Evolutionary conservation across 2,329 filamentous ascomycete species (phyloP).

Genomic region (Harringtonia aguacate): DNA sequence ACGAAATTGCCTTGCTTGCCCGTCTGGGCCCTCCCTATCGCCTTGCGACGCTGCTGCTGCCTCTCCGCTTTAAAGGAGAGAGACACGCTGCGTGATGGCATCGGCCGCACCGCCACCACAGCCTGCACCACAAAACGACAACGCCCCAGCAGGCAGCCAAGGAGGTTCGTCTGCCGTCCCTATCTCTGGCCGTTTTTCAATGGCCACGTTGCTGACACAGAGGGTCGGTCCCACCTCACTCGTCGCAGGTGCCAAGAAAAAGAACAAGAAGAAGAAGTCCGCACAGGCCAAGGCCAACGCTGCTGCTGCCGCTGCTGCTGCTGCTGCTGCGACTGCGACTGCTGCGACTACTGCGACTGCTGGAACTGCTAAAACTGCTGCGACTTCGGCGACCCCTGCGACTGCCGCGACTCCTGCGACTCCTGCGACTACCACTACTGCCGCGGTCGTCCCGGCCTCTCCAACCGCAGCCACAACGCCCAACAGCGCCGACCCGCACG

Average conservation of each 20-base stretch:
- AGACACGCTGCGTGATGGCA: constrained; percentile 8
- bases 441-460: too few species aligned
- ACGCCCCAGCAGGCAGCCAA: constrained; percentile 2
- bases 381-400: too few species aligned
- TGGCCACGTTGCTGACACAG: neutral
- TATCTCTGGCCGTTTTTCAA: neutral
- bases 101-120: constrained; percentile 5
- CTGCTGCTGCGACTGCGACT: constrained; percentile 12
- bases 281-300: constrained; percentile 36
- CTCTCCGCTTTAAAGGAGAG: neutral
- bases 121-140: constrained; percentile 7
- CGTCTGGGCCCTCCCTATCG: neutral
- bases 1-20: neutral
- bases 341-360: constrained; percentile 15
- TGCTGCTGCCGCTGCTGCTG: constrained; percentile 15
- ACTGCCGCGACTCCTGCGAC: too few species aligned
- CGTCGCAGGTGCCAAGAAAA: constrained; percentile 42
- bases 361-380: constrained; percentile 9
- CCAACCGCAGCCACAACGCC: constrained; percentile 1
- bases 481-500: constrained; percentile 4
- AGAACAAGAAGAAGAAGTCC: constrained; percentile 47
- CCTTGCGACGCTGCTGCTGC: neutral
- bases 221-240: constrained; percentile 7
- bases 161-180: constrained; percentile 4
- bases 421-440: too few species aligned